phyloP scores from a whole-genome alignment of 2,329 filamentous ascomycete genomes.

The Aspergillus sp. region DNA sequence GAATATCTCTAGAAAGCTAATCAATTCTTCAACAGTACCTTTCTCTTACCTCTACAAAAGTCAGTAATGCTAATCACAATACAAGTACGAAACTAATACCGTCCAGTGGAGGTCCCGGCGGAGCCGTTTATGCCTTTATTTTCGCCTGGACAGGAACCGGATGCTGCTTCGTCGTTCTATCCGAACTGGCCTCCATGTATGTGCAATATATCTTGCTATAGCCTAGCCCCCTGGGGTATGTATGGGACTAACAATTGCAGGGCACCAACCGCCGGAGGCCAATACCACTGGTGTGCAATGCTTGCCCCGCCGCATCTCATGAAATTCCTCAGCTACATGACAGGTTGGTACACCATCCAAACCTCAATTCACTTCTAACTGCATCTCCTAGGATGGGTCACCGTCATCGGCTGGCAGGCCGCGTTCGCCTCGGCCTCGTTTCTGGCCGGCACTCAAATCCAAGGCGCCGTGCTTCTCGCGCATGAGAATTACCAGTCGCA shows the following conservation, averaged over 20 bases:
- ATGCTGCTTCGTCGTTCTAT: slow-evolving; percentile 24
- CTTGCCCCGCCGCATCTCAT: slow-evolving; percentile 35
- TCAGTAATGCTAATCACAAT: not conserved
- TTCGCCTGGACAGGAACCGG: slow-evolving; percentile 31
- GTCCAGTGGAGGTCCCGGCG: slow-evolving; percentile 30
- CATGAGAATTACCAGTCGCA: slow-evolving; percentile 35
- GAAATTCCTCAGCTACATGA: slow-evolving; percentile 39
- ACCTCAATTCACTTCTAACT: not conserved
- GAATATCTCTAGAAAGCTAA: not conserved
- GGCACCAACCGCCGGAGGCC: slow-evolving; percentile 34
- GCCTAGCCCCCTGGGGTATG: no score
- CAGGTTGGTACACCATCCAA: slow-evolving; percentile 17
- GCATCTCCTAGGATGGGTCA: slow-evolving; percentile 37
- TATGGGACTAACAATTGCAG: slow-evolving; percentile 10
- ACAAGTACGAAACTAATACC: not conserved
- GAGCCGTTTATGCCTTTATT: slow-evolving; percentile 31
- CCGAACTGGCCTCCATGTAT: slow-evolving; percentile 35
- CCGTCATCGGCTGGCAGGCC: slow-evolving; percentile 43
- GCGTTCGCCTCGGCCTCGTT: slow-evolving; percentile 37
- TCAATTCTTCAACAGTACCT: slow-evolving; percentile 4
- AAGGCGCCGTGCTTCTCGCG: slow-evolving; percentile 38
- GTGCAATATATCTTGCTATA: no score
- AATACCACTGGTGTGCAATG: slow-evolving; percentile 42
- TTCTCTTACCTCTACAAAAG: slow-evolving; percentile 12
- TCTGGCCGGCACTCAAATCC: slow-evolving; percentile 32